Conservation (phyloP, 2,329 filamentous ascomycete species). For the Fusarium aywerte region DNA sequence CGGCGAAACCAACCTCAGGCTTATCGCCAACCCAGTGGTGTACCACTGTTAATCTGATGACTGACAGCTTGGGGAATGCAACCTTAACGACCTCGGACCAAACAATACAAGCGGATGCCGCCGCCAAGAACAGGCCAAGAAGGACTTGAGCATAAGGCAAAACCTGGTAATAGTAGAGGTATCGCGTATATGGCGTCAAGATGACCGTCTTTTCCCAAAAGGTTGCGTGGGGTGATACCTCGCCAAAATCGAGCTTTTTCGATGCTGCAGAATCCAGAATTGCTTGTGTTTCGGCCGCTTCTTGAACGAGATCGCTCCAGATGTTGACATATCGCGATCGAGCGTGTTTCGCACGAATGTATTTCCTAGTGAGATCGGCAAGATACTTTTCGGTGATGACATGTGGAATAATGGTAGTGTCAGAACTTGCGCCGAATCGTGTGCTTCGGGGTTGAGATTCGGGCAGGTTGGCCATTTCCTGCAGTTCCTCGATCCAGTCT, state of each 20-base stretch:
- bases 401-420: slow-evolving; percentile 69
- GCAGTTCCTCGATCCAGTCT: slow-evolving; percentile 96
- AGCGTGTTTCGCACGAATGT: slow-evolving; percentile 84
- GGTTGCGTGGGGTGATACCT: slow-evolving; percentile 64
- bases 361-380: slow-evolving; percentile 84
- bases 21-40: slow-evolving; percentile 77
- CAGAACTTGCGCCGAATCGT: slow-evolving; percentile 55
- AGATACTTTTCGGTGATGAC: slow-evolving; percentile 94
- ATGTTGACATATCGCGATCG: slow-evolving; percentile 84
- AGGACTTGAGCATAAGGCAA: slow-evolving; percentile 74
- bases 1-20: slow-evolving; percentile 83
- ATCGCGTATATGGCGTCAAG: slow-evolving; percentile 84
- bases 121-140: slow-evolving; percentile 73
- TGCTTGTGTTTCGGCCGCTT: slow-evolving; percentile 79
- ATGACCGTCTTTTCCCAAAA: slow-evolving; percentile 66
- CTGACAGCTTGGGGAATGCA: slow-evolving; percentile 79
- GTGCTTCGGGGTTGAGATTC: slow-evolving; percentile 65
- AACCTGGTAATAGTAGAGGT: slow-evolving; percentile 78
- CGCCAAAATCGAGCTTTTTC: slow-evolving; percentile 80
- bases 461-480: slow-evolving; percentile 77
- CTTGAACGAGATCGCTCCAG: slow-evolving; percentile 82
- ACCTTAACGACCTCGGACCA: slow-evolving; percentile 95
- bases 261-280: slow-evolving; percentile 87
- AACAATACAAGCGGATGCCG: slow-evolving; percentile 84
- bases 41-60: slow-evolving; percentile 74